Evolutionary conservation across 2,329 filamentous ascomycete genomes (phyloP).

Genomic region (Fusarium sp.): DNA sequence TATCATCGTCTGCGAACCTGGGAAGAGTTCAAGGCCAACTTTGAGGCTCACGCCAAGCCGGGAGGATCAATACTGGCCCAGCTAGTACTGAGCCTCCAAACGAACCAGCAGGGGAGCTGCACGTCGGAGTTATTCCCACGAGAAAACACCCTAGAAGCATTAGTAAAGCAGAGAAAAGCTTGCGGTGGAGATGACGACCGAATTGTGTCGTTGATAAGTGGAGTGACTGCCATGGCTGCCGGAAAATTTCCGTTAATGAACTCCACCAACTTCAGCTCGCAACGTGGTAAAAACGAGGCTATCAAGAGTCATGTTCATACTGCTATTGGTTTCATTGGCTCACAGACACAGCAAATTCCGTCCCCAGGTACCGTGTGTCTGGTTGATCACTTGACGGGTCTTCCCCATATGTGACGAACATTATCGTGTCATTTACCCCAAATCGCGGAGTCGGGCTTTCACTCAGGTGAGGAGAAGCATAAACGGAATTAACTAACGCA

Average conservation of each 20-base stretch:
- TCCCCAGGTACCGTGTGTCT: constrained; percentile 3
- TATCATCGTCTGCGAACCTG: not conserved
- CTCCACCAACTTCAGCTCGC: constrained; percentile 1
- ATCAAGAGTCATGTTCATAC: constrained; percentile 15
- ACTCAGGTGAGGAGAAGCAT: constrained; percentile 34
- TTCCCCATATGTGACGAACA: constrained; percentile 14
- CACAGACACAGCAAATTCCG: constrained; percentile 18
- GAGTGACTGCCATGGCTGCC: constrained; percentile 1
- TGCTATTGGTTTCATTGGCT: constrained; percentile 11
- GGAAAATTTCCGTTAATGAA: constrained; percentile 21
- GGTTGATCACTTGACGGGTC: constrained; percentile 19
- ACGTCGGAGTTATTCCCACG: constrained; percentile 10
- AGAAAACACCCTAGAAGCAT: not conserved
- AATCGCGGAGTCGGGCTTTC: constrained; percentile 3
- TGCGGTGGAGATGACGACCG: constrained; percentile 20
- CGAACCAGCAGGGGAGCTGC: not conserved
- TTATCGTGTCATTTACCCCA: constrained; percentile 11
- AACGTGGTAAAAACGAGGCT: constrained; percentile 1
- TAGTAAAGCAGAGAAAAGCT: constrained; percentile 5
- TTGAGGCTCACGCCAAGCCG: constrained; percentile 26
- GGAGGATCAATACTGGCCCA: constrained; percentile 9
- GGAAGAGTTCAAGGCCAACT: not conserved
- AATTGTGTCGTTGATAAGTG: constrained; percentile 21
- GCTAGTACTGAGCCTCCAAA: constrained; percentile 20
- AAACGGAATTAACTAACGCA: not conserved